Evolutionary conservation across 108 stramenopile species (phyloP).

Genomic region (Cyclotella kingstonii): DNA sequence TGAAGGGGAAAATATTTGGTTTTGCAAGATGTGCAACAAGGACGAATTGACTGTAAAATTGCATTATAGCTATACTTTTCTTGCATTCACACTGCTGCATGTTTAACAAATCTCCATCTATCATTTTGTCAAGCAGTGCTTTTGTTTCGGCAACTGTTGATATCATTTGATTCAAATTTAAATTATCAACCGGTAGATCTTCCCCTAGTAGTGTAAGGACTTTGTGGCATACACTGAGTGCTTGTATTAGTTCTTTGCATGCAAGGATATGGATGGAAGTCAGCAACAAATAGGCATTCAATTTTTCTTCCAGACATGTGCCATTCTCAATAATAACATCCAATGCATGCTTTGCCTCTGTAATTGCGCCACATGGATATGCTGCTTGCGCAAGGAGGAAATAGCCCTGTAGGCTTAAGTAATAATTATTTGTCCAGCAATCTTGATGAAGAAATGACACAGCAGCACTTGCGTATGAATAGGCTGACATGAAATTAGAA

Average conservation of each 20-base stretch:
- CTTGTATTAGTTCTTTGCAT: not conserved
- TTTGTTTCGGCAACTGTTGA: slow-evolving; percentile 5
- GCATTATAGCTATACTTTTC: slow-evolving; percentile 1
- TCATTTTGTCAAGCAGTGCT: not conserved
- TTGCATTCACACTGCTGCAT: slow-evolving; percentile 16
- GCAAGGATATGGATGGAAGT: not conserved
- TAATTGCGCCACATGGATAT: slow-evolving; percentile 13
- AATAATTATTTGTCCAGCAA: slow-evolving; percentile 20
- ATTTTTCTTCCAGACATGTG: slow-evolving; percentile 17
- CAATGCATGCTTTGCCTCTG: slow-evolving; percentile 7
- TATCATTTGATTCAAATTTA: not conserved
- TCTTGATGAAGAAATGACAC: slow-evolving; percentile 11
- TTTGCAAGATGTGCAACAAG: slow-evolving; percentile 2
- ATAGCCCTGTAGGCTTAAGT: slow-evolving; percentile 5
- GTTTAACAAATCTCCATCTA: slow-evolving; percentile 12
- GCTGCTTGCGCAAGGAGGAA: slow-evolving; percentile 2
- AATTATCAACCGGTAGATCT: slow-evolving; percentile 14
- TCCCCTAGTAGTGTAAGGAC: slow-evolving; percentile 34
- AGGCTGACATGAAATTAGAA: slow-evolving; percentile 2
- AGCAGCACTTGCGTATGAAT: not conserved
- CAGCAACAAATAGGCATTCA: slow-evolving; percentile 24
- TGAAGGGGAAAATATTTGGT: slow-evolving; percentile 11
- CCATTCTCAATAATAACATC: slow-evolving; percentile 6
- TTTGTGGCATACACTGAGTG: slow-evolving; percentile 11
- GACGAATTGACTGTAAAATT: slow-evolving; percentile 13